Conservation (phyloP, 306 rosid genomes). For the Vachellia pachyceras region DNA sequence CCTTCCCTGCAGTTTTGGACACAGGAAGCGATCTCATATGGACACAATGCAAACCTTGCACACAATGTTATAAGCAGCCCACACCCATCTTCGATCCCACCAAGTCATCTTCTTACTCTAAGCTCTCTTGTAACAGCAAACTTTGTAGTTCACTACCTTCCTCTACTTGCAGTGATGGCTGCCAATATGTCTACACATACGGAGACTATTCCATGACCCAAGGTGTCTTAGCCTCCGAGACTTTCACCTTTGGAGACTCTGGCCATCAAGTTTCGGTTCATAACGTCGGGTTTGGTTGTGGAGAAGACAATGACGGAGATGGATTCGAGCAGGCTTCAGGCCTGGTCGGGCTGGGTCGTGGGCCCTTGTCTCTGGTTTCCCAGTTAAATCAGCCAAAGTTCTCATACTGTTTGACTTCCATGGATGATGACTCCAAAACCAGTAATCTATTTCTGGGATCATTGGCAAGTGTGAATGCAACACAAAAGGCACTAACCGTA, state of each 20-base stretch:
- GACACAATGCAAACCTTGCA: conserved; percentile 92
- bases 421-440: conserved; percentile 60
- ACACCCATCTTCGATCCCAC: conserved; percentile 78
- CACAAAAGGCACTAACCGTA: conserved; percentile 40
- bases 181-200: conserved; percentile 71
- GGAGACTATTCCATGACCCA: conserved; percentile 81
- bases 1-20: conserved; percentile 80
- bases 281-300: conserved; percentile 81
- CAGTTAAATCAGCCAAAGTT: conserved; percentile 72
- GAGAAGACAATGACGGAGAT: conserved; percentile 75
- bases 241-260: conserved; percentile 67
- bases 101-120: conserved; percentile 66
- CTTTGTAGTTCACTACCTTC: conserved; percentile 67
- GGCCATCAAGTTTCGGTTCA: conserved; percentile 35
- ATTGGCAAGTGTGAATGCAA: conserved; percentile 38
- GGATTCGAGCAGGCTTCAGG: conserved; percentile 87
- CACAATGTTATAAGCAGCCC: conserved; percentile 68
- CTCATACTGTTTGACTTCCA: conserved; percentile 77
- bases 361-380: conserved; percentile 81
- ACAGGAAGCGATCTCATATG: conserved; percentile 92
- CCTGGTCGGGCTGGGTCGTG: conserved; percentile 83
- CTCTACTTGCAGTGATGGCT: conserved; percentile 60
- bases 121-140: conserved; percentile 54
- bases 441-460: conserved; percentile 80
- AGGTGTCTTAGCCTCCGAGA: conserved; percentile 74